phyloP scores from a whole-genome alignment of 257 asterid species.

The Nicotiana knightiana region DNA sequence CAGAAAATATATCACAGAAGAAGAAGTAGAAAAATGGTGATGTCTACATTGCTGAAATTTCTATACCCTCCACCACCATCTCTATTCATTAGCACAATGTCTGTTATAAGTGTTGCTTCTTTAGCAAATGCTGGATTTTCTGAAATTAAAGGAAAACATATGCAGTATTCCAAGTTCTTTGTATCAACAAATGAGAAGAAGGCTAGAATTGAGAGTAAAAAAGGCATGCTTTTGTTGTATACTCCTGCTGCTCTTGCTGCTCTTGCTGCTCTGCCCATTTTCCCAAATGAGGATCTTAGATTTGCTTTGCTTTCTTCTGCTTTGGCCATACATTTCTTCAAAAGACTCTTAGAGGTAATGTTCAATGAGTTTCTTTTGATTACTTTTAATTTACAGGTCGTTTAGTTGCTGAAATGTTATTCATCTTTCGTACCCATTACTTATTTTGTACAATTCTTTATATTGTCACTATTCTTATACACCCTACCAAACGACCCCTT shows the following conservation, averaged over 20 bases:
- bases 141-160: conserved; percentile 53
- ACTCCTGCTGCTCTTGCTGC: conserved; percentile 59
- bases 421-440: no score
- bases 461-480: no score
- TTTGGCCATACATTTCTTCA: conserved; percentile 56
- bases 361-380: no score
- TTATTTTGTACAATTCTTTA: no score
- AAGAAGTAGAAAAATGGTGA: conserved; percentile 11
- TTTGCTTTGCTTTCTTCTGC: conserved; percentile 42
- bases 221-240: conserved; percentile 56
- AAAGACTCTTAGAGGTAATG: conserved; percentile 59
- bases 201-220: conserved; percentile 36
- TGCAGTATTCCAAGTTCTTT: conserved; percentile 70
- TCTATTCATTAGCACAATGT: conserved; percentile 26
- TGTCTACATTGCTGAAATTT: conserved; percentile 14
- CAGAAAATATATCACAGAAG: background rate
- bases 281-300: conserved; percentile 33
- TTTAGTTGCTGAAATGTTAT: no score
- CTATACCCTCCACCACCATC: conserved; percentile 34
- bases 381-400: no score
- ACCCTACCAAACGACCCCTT: no score
- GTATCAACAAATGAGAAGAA: conserved; percentile 14
- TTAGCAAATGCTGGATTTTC: conserved; percentile 24
- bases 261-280: conserved; percentile 36
- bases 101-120: conserved; percentile 16